Evolutionary conservation across 305 asterid genomes (phyloP).

Genomic region (Fraxinus greggii): DNA sequence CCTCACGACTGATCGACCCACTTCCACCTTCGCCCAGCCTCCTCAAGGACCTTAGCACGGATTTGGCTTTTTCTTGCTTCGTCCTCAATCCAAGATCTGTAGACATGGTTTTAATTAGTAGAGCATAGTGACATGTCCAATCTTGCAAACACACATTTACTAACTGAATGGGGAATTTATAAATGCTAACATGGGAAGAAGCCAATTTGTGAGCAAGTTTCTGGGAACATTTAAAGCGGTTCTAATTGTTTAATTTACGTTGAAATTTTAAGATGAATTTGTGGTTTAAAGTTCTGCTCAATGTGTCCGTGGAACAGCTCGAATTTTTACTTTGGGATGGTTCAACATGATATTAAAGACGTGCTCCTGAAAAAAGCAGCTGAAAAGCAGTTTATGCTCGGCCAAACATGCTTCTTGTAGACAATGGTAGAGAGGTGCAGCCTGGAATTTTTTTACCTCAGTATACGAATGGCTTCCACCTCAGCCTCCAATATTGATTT

Average conservation of each 20-base stretch:
- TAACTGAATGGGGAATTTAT: not conserved
- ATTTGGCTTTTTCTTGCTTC: conserved; percentile 82
- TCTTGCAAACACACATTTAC: conserved; percentile 2
- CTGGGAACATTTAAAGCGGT: not conserved
- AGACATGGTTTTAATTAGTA: conserved; percentile 7
- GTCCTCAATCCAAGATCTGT: conserved; percentile 89
- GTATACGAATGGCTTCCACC: conserved; percentile 72
- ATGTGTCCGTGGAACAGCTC: not conserved
- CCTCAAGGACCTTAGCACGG: conserved; percentile 74
- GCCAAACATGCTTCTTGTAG: not conserved
- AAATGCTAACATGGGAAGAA: not conserved
- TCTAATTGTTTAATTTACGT: not conserved
- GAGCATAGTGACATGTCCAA: not conserved
- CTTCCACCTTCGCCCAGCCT: conserved; percentile 87
- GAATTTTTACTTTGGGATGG: not conserved
- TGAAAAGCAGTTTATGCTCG: not conserved
- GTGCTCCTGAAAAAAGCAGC: not conserved
- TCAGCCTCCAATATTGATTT: conserved; percentile 83
- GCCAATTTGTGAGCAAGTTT: not conserved
- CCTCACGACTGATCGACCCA: conserved; percentile 59
- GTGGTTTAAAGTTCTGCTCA: not conserved
- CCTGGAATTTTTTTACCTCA: conserved; percentile 48
- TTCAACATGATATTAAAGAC: not conserved
- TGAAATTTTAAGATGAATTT: not conserved
- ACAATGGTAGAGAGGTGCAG: not conserved